A percentile compares a stretch with the other conserved stretches of the same genome.
These are phyloP conservation scores for Leptographium lundbergii DNA, from an alignment of 2,329 filamentous ascomycete genomes.

Conservation along the genomic window DNA sequence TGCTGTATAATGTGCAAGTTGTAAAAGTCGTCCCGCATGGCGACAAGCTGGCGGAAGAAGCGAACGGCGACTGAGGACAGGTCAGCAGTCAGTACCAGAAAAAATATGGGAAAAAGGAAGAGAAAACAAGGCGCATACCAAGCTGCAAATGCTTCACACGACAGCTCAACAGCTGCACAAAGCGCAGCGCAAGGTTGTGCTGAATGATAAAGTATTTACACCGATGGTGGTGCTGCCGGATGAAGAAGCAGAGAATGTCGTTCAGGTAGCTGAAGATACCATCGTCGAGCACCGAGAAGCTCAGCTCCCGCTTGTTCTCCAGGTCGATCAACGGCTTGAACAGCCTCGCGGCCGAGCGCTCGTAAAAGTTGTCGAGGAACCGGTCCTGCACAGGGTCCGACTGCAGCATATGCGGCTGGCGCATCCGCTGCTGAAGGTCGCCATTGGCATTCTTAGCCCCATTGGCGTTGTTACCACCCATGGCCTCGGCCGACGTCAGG, in stretches of 20 bases:
- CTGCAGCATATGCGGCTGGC: conserved; percentile 29
- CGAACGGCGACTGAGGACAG: conserved; percentile 60
- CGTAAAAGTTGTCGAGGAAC: conserved; percentile 83
- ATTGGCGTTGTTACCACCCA: conserved; percentile 17
- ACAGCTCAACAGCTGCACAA: conserved; percentile 70
- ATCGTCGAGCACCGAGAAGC: conserved; percentile 70
- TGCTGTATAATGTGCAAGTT: conserved; percentile 73
- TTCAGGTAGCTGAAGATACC: conserved; percentile 86
- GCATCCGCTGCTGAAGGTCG: conserved; percentile 54
- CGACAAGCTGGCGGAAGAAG: conserved; percentile 80
- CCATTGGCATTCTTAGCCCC: conserved; percentile 29
- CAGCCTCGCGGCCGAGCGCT: conserved; percentile 69
- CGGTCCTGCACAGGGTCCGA: conserved; percentile 66
- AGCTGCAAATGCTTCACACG: conserved; percentile 88
- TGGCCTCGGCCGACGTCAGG: conserved; percentile 28
- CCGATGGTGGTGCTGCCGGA: conserved; percentile 74
- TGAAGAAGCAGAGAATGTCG: conserved; percentile 87
- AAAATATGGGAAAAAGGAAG: neutral
- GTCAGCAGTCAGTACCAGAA: neutral
- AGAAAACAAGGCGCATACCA: conserved; percentile 36
- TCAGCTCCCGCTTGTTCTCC: conserved; percentile 53
- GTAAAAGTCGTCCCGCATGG: conserved; percentile 83
- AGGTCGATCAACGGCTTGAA: conserved; percentile 80
- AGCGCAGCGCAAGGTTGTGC: conserved; percentile 63
- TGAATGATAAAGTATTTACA: conserved; percentile 80